Base-by-base conservation (phyloP, 495 filamentous ascomycete species). In the Aspergillus wentii region DNA sequence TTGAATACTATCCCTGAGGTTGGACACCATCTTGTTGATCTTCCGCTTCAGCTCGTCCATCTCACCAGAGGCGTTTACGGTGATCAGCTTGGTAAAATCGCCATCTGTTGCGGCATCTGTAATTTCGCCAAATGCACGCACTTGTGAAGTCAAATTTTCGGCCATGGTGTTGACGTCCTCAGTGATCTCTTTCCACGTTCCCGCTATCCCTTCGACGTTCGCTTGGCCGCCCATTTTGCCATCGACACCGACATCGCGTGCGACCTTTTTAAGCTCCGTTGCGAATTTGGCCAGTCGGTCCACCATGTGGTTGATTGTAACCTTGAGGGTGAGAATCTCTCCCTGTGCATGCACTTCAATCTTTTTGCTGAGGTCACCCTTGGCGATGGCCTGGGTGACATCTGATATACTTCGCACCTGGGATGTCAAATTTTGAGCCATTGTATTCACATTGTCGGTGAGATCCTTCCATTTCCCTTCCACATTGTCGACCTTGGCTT, bases 241-340 rank as follows among this genome's bases (percentile, higher is more conserved):
- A 49, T 97, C 92, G 26, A 98, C 94, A 41, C 92, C 92, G 45
- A 98, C 92, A 58, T 97, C 92, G 46, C 91, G 88, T 17, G 92
- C 92, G 18, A 98, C 92, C 52, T 90, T 81, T 61, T 96, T 94
- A 21, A 98, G 82, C 55, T 95, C 91, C 26, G 88, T 87, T n/a
- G 90, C 94, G 74, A 96, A 97, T 38, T 90, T 90, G 41, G 90
- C 94, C 26, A 98, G 64, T 42, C 92, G 83, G 58, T 89, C 88
- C 40, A 98, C 92, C 92, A 98, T 98, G 77, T 96, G 88, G 57
- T 98, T 98, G 71, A 98, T 96, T 17, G 92, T 98, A 49, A 95
- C 88, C 61, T 95, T 96, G 25, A 98, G 66, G 3, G 90, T 83
- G 30, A 91, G 74, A 31, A 98, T 92, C 61, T 98, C 92, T 55